These are phyloP conservation scores for Pythium folliculosum DNA, from an alignment of 352 stramenopile genomes.

Conservation along the genomic window DNA sequence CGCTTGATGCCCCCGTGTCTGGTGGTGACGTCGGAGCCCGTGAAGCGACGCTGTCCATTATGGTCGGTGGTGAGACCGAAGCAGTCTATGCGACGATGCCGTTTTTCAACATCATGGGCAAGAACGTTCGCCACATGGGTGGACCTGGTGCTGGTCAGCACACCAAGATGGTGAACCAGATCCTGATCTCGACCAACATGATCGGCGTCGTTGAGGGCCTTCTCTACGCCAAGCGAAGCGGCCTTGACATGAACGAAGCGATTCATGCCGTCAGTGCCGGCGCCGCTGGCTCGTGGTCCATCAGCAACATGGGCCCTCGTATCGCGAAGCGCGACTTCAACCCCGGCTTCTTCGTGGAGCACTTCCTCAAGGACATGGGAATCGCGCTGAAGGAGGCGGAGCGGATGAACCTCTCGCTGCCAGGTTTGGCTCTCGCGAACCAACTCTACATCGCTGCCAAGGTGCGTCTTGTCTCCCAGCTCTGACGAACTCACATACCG, in stretches of 20 bases:
- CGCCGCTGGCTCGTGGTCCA: conserved; percentile 87
- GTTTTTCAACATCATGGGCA: conserved; percentile 88
- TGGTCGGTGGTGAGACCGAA: conserved; percentile 89
- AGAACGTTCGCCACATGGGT: conserved; percentile 90
- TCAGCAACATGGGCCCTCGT: conserved; percentile 88
- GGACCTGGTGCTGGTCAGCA: conserved; percentile 79
- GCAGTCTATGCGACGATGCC: conserved; percentile 80
- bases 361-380: conserved; percentile 91
- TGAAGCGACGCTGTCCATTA: conserved; percentile 88
- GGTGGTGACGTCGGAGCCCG: conserved; percentile 88
- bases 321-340: conserved; percentile 90
- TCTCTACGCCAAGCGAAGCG: conserved; percentile 87
- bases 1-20: conserved; percentile 84
- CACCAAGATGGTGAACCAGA: conserved; percentile 94
- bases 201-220: conserved; percentile 89
- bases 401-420: conserved; percentile 84
- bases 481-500: not conserved
- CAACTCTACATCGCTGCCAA: conserved; percentile 87
- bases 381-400: conserved; percentile 88
- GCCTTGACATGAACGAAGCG: conserved; percentile 86
- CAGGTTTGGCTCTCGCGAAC: conserved; percentile 81
- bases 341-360: conserved; percentile 90
- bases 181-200: conserved; percentile 88
- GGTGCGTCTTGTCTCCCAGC: conserved; percentile 29
- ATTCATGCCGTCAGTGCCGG: conserved; percentile 85